These are phyloP conservation scores for Hylodesmum podocarpum DNA, from an alignment of 306 rosid genomes.

Conservation along the genomic window DNA sequence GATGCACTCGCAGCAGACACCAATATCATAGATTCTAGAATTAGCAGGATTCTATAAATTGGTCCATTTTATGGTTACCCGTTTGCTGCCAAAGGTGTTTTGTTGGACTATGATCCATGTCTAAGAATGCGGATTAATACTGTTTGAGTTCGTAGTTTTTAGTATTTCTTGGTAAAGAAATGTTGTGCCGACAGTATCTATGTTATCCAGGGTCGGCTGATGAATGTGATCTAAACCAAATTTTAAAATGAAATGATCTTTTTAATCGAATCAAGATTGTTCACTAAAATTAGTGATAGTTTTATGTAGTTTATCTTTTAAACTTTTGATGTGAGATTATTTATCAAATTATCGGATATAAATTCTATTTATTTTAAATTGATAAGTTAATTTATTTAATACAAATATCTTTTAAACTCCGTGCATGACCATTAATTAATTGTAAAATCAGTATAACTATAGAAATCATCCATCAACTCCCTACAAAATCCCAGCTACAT, in stretches of 20 bases:
- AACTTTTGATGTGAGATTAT: too few species aligned
- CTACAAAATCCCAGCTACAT: too few species aligned
- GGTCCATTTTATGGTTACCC: slow-evolving; percentile 12
- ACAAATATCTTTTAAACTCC: too few species aligned
- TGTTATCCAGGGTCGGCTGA: neutral
- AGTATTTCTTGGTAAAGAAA: neutral
- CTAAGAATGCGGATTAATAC: neutral
- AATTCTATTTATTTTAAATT: too few species aligned
- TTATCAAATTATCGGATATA: too few species aligned
- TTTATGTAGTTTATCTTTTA: too few species aligned
- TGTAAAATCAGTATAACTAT: too few species aligned
- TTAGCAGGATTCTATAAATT: slow-evolving; percentile 59
- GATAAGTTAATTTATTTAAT: too few species aligned
- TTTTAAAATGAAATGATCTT: neutral
- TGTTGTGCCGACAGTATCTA: neutral
- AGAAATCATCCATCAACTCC: too few species aligned
- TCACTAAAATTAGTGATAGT: too few species aligned
- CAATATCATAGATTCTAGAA: slow-evolving; percentile 64
- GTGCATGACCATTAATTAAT: too few species aligned
- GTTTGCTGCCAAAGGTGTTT: neutral
- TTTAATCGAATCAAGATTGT: too few species aligned
- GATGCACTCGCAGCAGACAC: slow-evolving; percentile 58
- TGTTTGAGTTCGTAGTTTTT: neutral
- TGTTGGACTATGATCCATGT: neutral
- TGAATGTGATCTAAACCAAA: neutral